Evolutionary conservation across 2,329 filamentous ascomycete genomes (phyloP).

Genomic region (Plectosphaerella sp.): DNA sequence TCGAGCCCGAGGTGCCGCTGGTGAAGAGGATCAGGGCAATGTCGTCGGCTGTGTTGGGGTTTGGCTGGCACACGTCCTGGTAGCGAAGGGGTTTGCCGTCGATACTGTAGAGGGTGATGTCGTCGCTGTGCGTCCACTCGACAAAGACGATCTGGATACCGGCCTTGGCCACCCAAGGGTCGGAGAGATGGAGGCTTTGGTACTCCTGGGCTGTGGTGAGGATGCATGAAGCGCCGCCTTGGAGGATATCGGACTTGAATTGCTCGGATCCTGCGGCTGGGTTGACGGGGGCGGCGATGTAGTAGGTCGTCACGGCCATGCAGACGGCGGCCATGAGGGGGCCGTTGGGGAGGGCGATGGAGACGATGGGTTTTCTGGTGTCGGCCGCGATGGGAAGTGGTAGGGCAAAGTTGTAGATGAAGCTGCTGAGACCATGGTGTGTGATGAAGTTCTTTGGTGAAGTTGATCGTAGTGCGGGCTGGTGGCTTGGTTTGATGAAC

Average conservation of each 20-base stretch:
- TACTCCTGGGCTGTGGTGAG: conserved; percentile 37
- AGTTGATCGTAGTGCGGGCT: conserved; percentile 22
- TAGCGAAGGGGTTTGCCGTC: conserved; percentile 9
- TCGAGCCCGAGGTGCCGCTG: conserved; percentile 53
- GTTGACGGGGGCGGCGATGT: conserved; percentile 48
- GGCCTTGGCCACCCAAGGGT: conserved; percentile 20
- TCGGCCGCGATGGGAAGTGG: conserved; percentile 11
- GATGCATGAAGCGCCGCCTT: conserved; percentile 40
- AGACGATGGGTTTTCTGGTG: conserved; percentile 36
- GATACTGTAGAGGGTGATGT: conserved; percentile 23
- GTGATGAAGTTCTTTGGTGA: conserved; percentile 20
- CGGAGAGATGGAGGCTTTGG: conserved; percentile 29
- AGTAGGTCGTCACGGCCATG: conserved; percentile 43
- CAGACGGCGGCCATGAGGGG: conserved; percentile 46
- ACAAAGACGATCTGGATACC: conserved; percentile 34
- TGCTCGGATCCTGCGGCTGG: conserved; percentile 43
- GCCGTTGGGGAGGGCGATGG: conserved; percentile 49
- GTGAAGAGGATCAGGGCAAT: conserved; percentile 50
- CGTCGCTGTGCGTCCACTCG: conserved; percentile 28
- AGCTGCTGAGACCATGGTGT: conserved; percentile 23
- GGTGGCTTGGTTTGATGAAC: conserved; percentile 19
- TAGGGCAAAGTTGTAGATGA: conserved; percentile 27
- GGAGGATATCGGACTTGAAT: conserved; percentile 43
- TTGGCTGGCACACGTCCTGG: conserved; percentile 2
- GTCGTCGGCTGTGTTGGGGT: conserved; percentile 39